Evolutionary conservation across 2,329 filamentous ascomycete species (phyloP).

Genomic region (Penicillium sp.): DNA sequence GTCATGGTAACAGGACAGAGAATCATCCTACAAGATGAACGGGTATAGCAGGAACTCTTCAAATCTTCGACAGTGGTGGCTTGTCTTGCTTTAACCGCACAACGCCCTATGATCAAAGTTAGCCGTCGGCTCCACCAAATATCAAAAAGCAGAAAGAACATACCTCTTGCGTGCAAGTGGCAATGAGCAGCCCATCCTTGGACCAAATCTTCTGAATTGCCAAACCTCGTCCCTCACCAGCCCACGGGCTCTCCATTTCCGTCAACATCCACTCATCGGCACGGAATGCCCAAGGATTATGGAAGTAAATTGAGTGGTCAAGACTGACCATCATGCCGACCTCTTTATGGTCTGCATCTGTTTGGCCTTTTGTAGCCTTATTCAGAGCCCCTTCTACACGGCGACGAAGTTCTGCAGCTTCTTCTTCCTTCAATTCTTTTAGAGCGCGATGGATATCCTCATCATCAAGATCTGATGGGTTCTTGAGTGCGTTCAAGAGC

Average conservation of each 20-base stretch:
- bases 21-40: neutral
- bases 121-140: slow-evolving; percentile 6
- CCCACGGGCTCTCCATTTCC: slow-evolving; percentile 53
- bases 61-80: slow-evolving; percentile 34
- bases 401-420: slow-evolving; percentile 40
- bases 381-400: slow-evolving; percentile 36
- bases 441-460: slow-evolving; percentile 41
- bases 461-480: slow-evolving; percentile 45
- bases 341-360: slow-evolving; percentile 33
- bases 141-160: slow-evolving; percentile 15
- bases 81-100: slow-evolving; percentile 48
- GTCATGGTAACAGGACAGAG: neutral
- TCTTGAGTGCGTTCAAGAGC: slow-evolving; percentile 41
- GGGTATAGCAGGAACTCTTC: slow-evolving; percentile 11
- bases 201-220: slow-evolving; percentile 52
- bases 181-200: slow-evolving; percentile 49
- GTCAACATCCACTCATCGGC: slow-evolving; percentile 54
- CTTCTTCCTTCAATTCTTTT: slow-evolving; percentile 45
- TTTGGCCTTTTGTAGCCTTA: slow-evolving; percentile 25
- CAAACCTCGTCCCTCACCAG: slow-evolving; percentile 50
- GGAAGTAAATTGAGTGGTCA: slow-evolving; percentile 54
- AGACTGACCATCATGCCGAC: slow-evolving; percentile 54
- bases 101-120: slow-evolving; percentile 39
- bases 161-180: slow-evolving; percentile 53
- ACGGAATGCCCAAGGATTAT: slow-evolving; percentile 48